phyloP scores from a whole-genome alignment of 192 early-diverging fungal species.

The Entophlyctis luteolus region DNA sequence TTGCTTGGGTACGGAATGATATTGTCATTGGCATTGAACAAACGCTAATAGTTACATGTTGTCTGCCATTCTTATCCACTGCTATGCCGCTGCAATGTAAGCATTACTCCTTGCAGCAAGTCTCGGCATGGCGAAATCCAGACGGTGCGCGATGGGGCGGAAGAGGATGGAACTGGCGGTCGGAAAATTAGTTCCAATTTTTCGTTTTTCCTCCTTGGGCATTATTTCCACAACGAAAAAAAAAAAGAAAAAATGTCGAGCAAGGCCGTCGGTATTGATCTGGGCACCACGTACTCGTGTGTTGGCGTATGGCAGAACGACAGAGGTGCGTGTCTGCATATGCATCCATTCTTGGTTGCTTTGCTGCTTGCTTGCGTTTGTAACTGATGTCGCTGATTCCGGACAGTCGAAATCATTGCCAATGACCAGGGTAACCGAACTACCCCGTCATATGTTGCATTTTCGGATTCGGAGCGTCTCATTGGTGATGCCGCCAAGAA shows the following conservation, averaged over 20 bases:
- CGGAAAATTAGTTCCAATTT: no score
- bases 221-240: no score
- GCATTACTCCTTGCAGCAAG: neutral
- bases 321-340: no score
- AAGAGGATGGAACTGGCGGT: neutral
- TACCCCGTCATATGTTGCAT: conserved; percentile 94
- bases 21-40: neutral
- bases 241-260: conserved; percentile 30
- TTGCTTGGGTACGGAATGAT: neutral
- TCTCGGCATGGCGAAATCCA: neutral
- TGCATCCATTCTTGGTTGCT: no score
- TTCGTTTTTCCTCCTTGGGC: no score
- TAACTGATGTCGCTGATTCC: no score
- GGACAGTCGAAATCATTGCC: conserved; percentile 96
- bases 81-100: no score
- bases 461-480: conserved; percentile 95
- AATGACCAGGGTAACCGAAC: conserved; percentile 99
- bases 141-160: neutral
- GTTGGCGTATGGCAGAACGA: conserved; percentile 65
- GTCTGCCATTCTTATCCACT: no score
- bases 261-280: conserved; percentile 89
- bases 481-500: conserved; percentile 99
- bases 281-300: conserved; percentile 94
- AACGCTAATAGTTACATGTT: neutral
- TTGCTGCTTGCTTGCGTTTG: no score